These are phyloP conservation scores for Annulohypoxylon nitens DNA, from an alignment of 495 filamentous ascomycete genomes.

Conservation along the genomic window DNA sequence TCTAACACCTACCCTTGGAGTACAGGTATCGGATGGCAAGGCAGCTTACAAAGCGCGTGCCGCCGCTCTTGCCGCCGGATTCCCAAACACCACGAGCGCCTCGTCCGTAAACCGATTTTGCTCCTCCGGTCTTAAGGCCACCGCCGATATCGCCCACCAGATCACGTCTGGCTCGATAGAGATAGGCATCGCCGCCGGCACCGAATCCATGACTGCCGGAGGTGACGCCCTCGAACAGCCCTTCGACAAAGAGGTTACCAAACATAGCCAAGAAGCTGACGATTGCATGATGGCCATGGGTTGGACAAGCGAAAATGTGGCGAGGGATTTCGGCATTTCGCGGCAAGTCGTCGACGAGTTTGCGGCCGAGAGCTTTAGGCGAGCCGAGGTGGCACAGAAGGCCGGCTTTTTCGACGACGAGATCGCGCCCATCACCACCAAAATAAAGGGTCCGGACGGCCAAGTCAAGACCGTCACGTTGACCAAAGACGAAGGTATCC, in stretches of 20 bases:
- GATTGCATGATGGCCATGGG: conserved; percentile 98
- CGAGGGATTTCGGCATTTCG: conserved; percentile 85
- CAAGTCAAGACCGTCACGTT: conserved; percentile 81
- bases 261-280: conserved; percentile 76
- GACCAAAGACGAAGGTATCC: conserved; percentile 87
- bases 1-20: background rate
- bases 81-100: conserved; percentile 87
- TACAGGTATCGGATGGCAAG: conserved; percentile 84
- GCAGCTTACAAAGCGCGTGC: conserved; percentile 91
- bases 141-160: conserved; percentile 93
- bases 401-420: conserved; percentile 94
- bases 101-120: conserved; percentile 95
- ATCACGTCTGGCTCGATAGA: conserved; percentile 86
- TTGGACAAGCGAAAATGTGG: conserved; percentile 98
- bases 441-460: conserved; percentile 85
- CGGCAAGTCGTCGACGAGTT: conserved; percentile 85
- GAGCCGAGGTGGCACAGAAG: conserved; percentile 92
- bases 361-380: conserved; percentile 85
- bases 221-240: conserved; percentile 75
- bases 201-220: conserved; percentile 85
- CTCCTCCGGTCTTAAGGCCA: conserved; percentile 93
- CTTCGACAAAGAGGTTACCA: conserved; percentile 82
- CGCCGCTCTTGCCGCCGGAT: conserved; percentile 89
- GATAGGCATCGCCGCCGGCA: conserved; percentile 86
- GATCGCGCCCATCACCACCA: conserved; percentile 86